Evolutionary conservation across 106 monocot genomes (phyloP), one percentile per base, ranked within the genome.

Genomic region (Vanilla planifolia): DNA sequence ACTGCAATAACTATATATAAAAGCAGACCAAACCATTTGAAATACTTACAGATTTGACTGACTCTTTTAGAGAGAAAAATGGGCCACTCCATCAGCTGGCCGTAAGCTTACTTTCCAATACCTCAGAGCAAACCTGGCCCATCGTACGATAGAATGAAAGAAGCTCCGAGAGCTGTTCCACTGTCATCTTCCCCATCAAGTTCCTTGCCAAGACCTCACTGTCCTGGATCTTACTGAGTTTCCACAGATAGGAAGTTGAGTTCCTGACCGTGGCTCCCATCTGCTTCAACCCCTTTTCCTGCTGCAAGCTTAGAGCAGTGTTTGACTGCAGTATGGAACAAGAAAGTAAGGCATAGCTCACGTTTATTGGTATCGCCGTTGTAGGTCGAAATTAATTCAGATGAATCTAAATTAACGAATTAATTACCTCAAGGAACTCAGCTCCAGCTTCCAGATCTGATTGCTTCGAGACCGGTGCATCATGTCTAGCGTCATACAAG

Each of bases 211-310:
- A 10, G 41, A 11, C 69, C 66, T 96, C 79, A 55, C 81, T 78
- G 53, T 73, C 72, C 51, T 77, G 74, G 4, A 65, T 84, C 76
- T 69, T 69, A 79, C 74, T 87, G 14, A 96, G 19, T 28, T 63
- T 86, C 62, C 81, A 29, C 7, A 83, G 7, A 30, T 90, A 95
- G 0, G 73, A 74, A 8, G 76, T 80, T 9, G 80, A 80, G 30
- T 95, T 95, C 77, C 94, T 74, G 65, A 95, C 95, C 0, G 95
- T 95, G 0, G 90, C 90, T 0, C 95, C 95, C 90, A 95, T 84
- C 80, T 95, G 89, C 76, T 86, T 84, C 68, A 94, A 57, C 63
- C 94, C 73, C 50, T 77, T 89, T 76, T 89, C 89, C 33, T 94
- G 89, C 44, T 94, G 94, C 51, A 73, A 2, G 59, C 80, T 94